phyloP scores from a whole-genome alignment of 2,329 filamentous ascomycete genomes.

The Hymenoscyphus salicellus region DNA sequence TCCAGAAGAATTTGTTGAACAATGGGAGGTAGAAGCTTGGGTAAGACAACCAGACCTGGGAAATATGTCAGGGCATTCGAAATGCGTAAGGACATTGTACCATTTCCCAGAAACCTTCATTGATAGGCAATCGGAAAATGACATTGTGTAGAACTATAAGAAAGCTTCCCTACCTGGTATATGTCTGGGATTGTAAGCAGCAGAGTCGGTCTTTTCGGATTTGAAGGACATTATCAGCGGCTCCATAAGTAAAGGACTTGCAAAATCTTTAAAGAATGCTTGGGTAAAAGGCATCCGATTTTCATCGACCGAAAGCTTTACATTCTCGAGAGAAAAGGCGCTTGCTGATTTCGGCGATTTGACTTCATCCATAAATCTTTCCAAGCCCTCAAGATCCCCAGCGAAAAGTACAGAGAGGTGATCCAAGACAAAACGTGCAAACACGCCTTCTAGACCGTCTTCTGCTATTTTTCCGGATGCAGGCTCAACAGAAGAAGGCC shows the following conservation, averaged over 20 bases:
- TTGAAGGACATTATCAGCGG: not conserved
- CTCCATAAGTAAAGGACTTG: not conserved
- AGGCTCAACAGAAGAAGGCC: not conserved
- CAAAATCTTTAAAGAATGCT: not conserved
- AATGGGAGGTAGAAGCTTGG: conserved; percentile 65
- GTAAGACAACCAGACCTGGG: conserved; percentile 74
- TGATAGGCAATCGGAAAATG: not conserved
- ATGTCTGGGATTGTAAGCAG: conserved; percentile 60
- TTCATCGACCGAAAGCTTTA: not conserved
- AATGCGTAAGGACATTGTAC: too few species aligned
- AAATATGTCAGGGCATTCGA: conserved; percentile 22
- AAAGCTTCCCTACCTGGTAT: conserved; percentile 57
- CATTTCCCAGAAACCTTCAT: not conserved
- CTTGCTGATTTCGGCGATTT: not conserved
- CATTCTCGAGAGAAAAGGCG: conserved; percentile 1
- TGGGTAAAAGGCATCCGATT: not conserved
- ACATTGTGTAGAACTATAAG: not conserved
- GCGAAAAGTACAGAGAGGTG: conserved; percentile 6
- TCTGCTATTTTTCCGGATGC: not conserved
- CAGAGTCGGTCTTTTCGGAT: not conserved
- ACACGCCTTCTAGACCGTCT: not conserved
- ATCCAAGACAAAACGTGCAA: conserved; percentile 6
- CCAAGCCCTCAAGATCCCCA: not conserved
- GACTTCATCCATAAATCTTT: conserved; percentile 1
- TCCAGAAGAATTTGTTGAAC: conserved; percentile 70